Conservation (phyloP, 257 asterid species). For the Fraxinus anomala region DNA sequence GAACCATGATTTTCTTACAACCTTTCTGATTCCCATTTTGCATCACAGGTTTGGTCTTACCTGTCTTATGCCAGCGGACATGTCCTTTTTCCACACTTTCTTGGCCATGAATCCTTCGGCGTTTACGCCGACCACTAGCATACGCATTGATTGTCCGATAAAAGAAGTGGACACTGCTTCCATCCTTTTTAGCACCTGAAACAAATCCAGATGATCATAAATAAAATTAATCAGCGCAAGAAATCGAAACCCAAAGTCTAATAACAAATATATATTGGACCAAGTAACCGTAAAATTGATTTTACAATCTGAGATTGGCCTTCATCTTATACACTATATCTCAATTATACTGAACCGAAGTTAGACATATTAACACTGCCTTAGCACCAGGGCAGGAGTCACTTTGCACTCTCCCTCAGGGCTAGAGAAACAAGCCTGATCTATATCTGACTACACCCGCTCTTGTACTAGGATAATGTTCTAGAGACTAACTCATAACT, state of each 20-base stretch:
- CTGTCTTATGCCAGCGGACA: constrained; percentile 97
- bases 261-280: background rate
- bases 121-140: constrained; percentile 79
- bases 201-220: background rate
- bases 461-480: background rate
- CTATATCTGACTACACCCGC: background rate
- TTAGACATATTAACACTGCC: background rate
- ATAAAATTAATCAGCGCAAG: background rate
- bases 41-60: constrained; percentile 67
- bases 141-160: constrained; percentile 69
- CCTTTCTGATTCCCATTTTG: constrained; percentile 69
- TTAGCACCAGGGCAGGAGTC: background rate
- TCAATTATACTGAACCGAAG: background rate
- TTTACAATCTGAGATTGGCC: background rate
- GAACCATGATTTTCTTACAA: constrained; percentile 89
- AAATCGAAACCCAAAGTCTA: background rate
- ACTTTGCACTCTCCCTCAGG: background rate
- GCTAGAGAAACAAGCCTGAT: background rate
- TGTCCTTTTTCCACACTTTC: constrained; percentile 26
- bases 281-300: background rate
- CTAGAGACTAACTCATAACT: background rate
- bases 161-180: constrained; percentile 81
- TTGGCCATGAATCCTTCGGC: constrained; percentile 58
- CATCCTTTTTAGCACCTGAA: constrained; percentile 88
- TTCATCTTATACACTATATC: background rate